phyloP scores from a whole-genome alignment of 2,329 filamentous ascomycete genomes.

The Diplodia sapinea region DNA sequence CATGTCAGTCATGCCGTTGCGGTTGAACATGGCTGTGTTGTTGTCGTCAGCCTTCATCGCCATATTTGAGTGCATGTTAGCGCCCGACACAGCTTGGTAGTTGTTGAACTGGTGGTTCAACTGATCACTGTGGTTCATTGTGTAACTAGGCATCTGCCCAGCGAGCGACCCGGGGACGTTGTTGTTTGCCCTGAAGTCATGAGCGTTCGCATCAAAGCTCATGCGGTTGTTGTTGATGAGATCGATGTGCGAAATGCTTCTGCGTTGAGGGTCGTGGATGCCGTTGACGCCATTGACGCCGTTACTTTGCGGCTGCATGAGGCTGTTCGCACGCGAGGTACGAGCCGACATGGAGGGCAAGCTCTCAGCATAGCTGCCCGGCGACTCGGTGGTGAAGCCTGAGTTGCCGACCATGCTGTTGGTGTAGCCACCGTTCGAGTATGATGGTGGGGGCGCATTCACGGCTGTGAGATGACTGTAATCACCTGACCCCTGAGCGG shows the following conservation, averaged over 20 bases:
- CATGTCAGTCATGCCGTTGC: conserved; percentile 45
- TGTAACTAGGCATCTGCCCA: conserved; percentile 33
- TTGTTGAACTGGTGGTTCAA: conserved; percentile 40
- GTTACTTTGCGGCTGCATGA: conserved; percentile 48
- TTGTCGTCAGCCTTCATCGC: conserved; percentile 43
- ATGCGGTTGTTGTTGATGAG: conserved; percentile 29
- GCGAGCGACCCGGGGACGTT: conserved; percentile 32
- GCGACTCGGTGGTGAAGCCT: conserved; percentile 42
- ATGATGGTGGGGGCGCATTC: conserved; percentile 21
- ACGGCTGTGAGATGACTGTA: conserved; percentile 39
- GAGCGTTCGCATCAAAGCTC: conserved; percentile 36
- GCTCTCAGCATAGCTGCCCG: conserved; percentile 43
- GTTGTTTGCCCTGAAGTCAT: conserved; percentile 43
- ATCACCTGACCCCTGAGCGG: conserved; percentile 40
- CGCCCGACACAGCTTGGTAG: conserved; percentile 41
- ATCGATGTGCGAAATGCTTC: conserved; percentile 34
- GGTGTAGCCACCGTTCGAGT: conserved; percentile 27
- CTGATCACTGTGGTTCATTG: conserved; percentile 29
- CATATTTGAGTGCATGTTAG: conserved; percentile 46
- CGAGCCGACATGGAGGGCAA: conserved; percentile 53
- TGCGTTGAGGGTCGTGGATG: conserved; percentile 40
- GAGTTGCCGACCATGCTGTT: conserved; percentile 40
- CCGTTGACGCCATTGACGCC: conserved; percentile 40
- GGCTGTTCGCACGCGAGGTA: conserved; percentile 56
- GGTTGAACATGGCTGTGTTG: conserved; percentile 42